Evolutionary conservation across 805 yeast genomes (phyloP).

Genomic region (Starmerella stigmatis): DNA sequence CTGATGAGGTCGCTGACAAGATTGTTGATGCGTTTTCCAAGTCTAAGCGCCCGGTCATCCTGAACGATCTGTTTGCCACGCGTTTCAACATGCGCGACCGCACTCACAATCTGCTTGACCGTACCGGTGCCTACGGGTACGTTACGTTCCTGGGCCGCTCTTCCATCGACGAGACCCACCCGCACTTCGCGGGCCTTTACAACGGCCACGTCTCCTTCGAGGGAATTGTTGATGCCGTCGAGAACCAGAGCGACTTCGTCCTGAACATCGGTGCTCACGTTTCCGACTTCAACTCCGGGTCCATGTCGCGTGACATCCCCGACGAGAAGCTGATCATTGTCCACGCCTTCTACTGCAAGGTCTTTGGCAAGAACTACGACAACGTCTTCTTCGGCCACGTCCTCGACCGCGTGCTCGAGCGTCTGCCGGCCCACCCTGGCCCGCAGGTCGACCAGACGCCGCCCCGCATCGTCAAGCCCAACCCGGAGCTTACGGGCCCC

Average conservation of each 20-base stretch:
- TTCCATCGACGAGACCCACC: conserved; percentile 56
- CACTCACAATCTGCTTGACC: conserved; percentile 39
- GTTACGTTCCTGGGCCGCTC: conserved; percentile 64
- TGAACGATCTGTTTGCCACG: conserved; percentile 61
- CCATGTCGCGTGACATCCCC: conserved; percentile 41
- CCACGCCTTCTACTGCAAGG: conserved; percentile 44
- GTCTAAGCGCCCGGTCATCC: conserved; percentile 49
- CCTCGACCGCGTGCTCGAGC: conserved; percentile 35
- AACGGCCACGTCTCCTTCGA: conserved; percentile 48
- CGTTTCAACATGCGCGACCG: conserved; percentile 36
- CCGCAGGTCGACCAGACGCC: conserved; percentile 22
- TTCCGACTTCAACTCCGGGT: conserved; percentile 63
- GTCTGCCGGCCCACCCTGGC: conserved; percentile 30
- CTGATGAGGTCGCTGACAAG: conserved; percentile 33
- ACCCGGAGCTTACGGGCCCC: conserved; percentile 34
- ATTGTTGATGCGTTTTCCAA: conserved; percentile 44
- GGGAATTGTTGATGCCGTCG: conserved; percentile 40
- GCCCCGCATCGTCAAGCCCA: conserved; percentile 21
- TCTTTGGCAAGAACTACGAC: conserved; percentile 35
- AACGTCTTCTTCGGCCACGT: conserved; percentile 44
- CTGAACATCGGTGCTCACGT: conserved; percentile 58
- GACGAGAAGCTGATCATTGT: conserved; percentile 39
- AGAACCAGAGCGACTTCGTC: conserved; percentile 50
- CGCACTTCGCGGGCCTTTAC: conserved; percentile 60
- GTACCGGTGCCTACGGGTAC: conserved; percentile 45